These are phyloP conservation scores for Nannizziopsis arthrosporioides DNA, from an alignment of 2,329 filamentous ascomycete genomes.

Conservation along the genomic window DNA sequence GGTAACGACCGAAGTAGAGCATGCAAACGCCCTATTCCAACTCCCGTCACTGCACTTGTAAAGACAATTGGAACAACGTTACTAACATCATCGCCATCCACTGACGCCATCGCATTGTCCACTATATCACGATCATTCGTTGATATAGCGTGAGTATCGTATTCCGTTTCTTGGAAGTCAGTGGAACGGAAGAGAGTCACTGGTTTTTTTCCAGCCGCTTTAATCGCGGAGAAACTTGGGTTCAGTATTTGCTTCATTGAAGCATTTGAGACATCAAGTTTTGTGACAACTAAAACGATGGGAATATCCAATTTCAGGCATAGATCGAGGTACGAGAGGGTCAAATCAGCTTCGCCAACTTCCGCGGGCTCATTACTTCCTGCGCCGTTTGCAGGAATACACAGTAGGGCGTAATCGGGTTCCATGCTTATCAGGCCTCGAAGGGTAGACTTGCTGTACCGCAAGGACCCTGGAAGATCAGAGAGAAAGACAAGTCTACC, in stretches of 20 bases:
- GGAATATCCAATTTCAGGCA: slow-evolving; percentile 71
- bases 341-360: slow-evolving; percentile 53
- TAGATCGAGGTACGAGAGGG: slow-evolving; percentile 68
- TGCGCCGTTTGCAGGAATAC: slow-evolving; percentile 65
- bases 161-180: slow-evolving; percentile 38
- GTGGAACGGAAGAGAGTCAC: slow-evolving; percentile 48
- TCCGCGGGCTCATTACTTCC: slow-evolving; percentile 35
- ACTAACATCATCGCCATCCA: slow-evolving; percentile 28
- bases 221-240: slow-evolving; percentile 65
- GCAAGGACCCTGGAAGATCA: slow-evolving; percentile 82
- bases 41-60: slow-evolving; percentile 75
- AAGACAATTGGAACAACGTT: slow-evolving; percentile 68
- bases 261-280: slow-evolving; percentile 75
- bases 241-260: slow-evolving; percentile 56
- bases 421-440: slow-evolving; percentile 90
- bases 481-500: slow-evolving; percentile 77
- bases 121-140: slow-evolving; percentile 48
- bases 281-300: slow-evolving; percentile 74
- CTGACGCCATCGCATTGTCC: slow-evolving; percentile 40
- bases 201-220: slow-evolving; percentile 61
- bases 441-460: slow-evolving; percentile 78
- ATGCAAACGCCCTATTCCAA: slow-evolving; percentile 69
- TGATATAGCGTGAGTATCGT: slow-evolving; percentile 48
- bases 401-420: slow-evolving; percentile 84
- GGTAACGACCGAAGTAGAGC: slow-evolving; percentile 68